Percentiles rank a stretch among this genome's conserved stretches.
Conservation (phyloP, 2,329 filamentous ascomycete genomes). For the Penicillium crustosum region DNA sequence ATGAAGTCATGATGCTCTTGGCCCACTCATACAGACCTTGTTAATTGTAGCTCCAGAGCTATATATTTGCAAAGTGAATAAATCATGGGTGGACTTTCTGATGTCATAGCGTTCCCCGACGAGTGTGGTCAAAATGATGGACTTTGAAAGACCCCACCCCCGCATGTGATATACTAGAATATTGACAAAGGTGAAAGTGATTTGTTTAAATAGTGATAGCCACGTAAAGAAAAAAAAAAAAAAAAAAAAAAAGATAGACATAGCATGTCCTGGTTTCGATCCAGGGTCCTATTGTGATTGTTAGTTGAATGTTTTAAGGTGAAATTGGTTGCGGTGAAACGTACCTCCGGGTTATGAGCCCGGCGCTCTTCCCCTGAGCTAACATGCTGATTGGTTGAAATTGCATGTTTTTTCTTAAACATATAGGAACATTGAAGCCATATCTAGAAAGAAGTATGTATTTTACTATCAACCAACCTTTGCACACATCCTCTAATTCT, state of each 20-base stretch:
- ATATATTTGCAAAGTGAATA: background rate
- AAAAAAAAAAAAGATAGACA: background rate
- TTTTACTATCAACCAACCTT: background rate
- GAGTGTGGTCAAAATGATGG: background rate
- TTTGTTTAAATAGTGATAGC: too few relatives aligned
- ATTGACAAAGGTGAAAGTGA: background rate
- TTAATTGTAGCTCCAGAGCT: background rate
- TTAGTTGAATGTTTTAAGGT: background rate
- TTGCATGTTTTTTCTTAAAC: rapidly evolving
- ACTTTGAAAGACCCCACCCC: background rate
- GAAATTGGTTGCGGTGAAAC: background rate
- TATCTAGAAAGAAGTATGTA: background rate
- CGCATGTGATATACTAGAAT: background rate
- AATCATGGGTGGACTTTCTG: background rate
- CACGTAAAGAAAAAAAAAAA: background rate
- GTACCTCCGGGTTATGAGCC: constrained; percentile 49
- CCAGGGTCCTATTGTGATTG: background rate
- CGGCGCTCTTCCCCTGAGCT: constrained; percentile 49
- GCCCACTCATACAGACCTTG: background rate
- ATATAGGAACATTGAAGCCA: background rate
- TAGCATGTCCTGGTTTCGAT: constrained; percentile 3
- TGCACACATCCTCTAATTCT: background rate
- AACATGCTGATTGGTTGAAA: constrained; percentile 35
- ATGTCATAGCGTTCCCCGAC: background rate
- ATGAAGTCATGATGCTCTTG: background rate